Evolutionary conservation across 2,329 filamentous ascomycete genomes (phyloP).

Genomic region (Colletotrichum abscissum): DNA sequence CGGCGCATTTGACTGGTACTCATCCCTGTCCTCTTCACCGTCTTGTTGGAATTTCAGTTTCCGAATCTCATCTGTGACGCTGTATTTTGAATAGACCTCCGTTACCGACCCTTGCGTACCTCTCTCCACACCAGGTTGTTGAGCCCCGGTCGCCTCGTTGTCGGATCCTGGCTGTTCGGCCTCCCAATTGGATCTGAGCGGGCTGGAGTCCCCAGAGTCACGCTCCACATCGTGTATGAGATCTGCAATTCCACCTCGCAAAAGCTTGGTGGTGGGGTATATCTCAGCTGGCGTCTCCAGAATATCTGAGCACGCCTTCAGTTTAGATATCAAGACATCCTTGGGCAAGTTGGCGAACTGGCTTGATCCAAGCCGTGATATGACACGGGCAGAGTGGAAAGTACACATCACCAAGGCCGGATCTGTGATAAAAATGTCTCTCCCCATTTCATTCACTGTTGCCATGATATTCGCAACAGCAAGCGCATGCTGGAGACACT

Average conservation of each 20-base stretch:
- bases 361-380: slow-evolving; percentile 14
- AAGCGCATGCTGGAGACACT: slow-evolving; percentile 30
- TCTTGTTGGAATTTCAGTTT: slow-evolving; percentile 30
- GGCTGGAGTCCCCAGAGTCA: slow-evolving; percentile 10
- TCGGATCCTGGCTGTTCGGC: not conserved
- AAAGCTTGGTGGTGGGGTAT: slow-evolving; percentile 23
- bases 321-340: not conserved
- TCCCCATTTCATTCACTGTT: slow-evolving; percentile 8
- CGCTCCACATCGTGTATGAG: slow-evolving; percentile 28
- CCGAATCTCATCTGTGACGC: slow-evolving; percentile 30
- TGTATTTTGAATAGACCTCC: slow-evolving; percentile 32
- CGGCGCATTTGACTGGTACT: not conserved
- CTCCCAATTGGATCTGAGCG: slow-evolving; percentile 21
- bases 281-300: slow-evolving; percentile 18
- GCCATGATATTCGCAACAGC: slow-evolving; percentile 22
- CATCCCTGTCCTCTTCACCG: not conserved
- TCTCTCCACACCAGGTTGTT: not conserved
- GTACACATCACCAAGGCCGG: slow-evolving; percentile 30
- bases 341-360: slow-evolving; percentile 18
- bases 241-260: slow-evolving; percentile 19
- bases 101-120: not conserved
- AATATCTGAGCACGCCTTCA: slow-evolving; percentile 22
- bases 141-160: not conserved
- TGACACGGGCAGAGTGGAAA: slow-evolving; percentile 31
- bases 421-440: slow-evolving; percentile 29